Evolutionary conservation across 225 moss, liverwort and hornwort genomes (phyloP).

Genomic region (Takakia lepidozioides): DNA sequence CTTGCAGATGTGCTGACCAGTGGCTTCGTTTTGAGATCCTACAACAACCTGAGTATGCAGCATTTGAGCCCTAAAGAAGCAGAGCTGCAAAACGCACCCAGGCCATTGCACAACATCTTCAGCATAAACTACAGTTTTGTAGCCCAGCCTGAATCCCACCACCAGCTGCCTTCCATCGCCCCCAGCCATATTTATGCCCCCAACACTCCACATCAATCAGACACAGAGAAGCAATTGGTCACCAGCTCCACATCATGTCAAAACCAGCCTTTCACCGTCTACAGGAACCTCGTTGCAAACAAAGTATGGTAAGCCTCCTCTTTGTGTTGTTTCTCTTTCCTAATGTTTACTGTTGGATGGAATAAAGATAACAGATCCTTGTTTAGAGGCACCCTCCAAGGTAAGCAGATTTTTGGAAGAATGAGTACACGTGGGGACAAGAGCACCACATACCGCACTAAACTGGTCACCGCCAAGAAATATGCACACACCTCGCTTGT

Average conservation of each 20-base stretch:
- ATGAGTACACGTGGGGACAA: neutral
- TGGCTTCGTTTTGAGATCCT: too few relatives aligned
- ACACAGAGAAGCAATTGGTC: too few relatives aligned
- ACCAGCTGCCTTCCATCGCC: constrained; percentile 29
- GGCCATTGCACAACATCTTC: constrained; percentile 88
- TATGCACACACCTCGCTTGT: constrained; percentile 58
- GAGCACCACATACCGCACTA: constrained; percentile 46
- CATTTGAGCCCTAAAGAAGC: too few relatives aligned
- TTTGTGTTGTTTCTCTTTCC: too few relatives aligned
- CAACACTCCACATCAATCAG: neutral
- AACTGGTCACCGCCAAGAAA: constrained; percentile 80
- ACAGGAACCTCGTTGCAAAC: neutral
- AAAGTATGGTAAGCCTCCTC: too few relatives aligned
- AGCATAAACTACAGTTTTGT: constrained; percentile 66
- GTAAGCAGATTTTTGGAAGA: too few relatives aligned
- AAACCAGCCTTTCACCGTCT: neutral
- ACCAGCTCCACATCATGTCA: too few relatives aligned
- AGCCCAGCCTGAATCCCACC: constrained; percentile 64
- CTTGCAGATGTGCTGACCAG: too few relatives aligned
- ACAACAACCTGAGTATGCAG: too few relatives aligned
- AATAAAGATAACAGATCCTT: too few relatives aligned
- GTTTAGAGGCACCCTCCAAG: too few relatives aligned
- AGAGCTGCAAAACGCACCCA: constrained; percentile 32
- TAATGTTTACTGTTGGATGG: too few relatives aligned
- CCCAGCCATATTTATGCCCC: neutral